phyloP scores from a whole-genome alignment of 768 basidiomycete genomes.

The Mycena rebaudengoi region DNA sequence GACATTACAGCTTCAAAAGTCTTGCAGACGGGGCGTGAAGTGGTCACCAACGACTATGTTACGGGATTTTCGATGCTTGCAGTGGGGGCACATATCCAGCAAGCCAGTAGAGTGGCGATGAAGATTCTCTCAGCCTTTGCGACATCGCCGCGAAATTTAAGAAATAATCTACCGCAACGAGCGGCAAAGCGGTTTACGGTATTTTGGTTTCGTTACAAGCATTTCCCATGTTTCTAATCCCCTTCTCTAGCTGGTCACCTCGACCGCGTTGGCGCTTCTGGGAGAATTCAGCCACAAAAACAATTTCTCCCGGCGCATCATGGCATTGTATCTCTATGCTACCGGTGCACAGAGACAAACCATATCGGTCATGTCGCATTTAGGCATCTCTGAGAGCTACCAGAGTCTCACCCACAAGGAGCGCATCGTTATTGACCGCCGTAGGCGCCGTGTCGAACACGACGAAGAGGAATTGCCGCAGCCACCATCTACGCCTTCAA shows the following conservation, averaged over 20 bases:
- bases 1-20: conserved; percentile 22
- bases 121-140: conserved; percentile 26
- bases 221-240: background rate
- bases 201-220: background rate
- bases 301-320: conserved; percentile 35
- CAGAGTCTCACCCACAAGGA: conserved; percentile 24
- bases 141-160: conserved; percentile 22
- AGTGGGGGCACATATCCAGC: background rate
- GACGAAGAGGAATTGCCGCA: too few species aligned
- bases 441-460: background rate
- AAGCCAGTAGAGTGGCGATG: conserved; percentile 17
- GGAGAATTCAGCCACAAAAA: conserved; percentile 43
- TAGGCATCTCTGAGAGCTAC: conserved; percentile 43
- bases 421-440: background rate
- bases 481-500: background rate
- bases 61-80: conserved; percentile 14
- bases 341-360: conserved; percentile 41
- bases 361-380: conserved; percentile 36
- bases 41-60: conserved; percentile 17
- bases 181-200: background rate
- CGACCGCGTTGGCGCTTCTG: conserved; percentile 27
- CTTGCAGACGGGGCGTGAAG: conserved; percentile 26
- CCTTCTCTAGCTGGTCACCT: conserved; percentile 31
- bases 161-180: background rate
- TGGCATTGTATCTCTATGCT: conserved; percentile 42